phyloP scores from a whole-genome alignment of 176 grass and related monocot genomes.

The Eragrostis curvula region DNA sequence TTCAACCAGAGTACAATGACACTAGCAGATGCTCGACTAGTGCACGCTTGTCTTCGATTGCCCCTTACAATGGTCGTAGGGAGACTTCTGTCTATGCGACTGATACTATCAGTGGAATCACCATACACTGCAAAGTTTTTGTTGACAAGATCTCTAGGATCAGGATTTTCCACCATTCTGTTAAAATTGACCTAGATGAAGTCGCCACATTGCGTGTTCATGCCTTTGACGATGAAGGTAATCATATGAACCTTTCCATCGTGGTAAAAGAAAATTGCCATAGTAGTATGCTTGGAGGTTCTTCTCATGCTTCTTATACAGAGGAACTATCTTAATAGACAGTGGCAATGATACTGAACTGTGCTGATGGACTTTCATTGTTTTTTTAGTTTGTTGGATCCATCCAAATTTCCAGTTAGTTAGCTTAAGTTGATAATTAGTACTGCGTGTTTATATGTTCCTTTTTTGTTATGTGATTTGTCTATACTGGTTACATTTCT shows the following conservation, averaged over 20 bases:
- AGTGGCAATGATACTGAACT: neutral
- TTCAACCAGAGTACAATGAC: constrained; percentile 87
- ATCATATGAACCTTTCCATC: neutral
- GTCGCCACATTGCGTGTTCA: constrained; percentile 75
- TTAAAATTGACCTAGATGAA: constrained; percentile 97
- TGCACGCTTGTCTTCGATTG: constrained; percentile 74
- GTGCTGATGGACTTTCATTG: neutral
- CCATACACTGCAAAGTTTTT: constrained; percentile 91
- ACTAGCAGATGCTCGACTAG: constrained; percentile 88
- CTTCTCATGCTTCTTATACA: neutral
- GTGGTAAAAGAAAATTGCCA: neutral
- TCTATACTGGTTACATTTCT: neutral
- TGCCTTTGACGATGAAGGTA: constrained; percentile 91
- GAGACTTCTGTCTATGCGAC: constrained; percentile 97
- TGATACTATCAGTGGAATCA: constrained; percentile 74
- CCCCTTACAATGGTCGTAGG: constrained; percentile 75
- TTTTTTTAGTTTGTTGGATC: constrained; percentile 14
- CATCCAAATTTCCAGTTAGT: neutral
- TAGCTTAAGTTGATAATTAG: neutral
- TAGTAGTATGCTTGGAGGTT: constrained; percentile 8
- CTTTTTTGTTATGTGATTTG: neutral
- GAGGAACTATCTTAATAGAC: constrained; percentile 5
- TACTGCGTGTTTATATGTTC: neutral
- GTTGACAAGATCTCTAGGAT: constrained; percentile 86
- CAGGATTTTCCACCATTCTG: constrained; percentile 91